phyloP scores from a whole-genome alignment of 2,329 filamentous ascomycete genomes.

The Trichoderma sp. region DNA sequence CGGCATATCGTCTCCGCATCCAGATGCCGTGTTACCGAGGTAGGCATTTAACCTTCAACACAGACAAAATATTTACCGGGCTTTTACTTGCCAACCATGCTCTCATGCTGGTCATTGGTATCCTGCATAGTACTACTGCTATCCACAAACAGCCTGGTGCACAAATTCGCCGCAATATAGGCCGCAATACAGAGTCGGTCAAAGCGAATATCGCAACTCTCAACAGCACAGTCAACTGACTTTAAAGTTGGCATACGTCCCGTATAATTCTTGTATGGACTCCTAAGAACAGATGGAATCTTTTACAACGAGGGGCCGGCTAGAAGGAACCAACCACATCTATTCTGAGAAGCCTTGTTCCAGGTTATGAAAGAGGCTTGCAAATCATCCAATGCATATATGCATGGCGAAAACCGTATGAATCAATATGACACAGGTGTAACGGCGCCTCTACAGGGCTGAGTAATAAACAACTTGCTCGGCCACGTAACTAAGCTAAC shows the following conservation, averaged over 20 bases:
- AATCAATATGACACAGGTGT: not conserved
- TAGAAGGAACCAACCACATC: not conserved
- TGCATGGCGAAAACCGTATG: not conserved
- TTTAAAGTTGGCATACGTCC: not conserved
- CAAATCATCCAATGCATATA: not conserved
- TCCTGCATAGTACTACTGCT: not conserved
- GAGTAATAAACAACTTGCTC: not conserved
- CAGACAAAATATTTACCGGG: not conserved
- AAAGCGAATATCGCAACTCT: not conserved
- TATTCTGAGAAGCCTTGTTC: not conserved
- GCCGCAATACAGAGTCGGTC: not conserved
- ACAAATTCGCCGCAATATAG: not conserved
- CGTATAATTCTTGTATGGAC: not conserved
- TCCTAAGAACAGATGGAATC: too few relatives aligned
- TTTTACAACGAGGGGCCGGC: not conserved
- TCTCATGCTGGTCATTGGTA: not conserved
- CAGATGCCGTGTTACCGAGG: not conserved
- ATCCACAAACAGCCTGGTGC: not conserved
- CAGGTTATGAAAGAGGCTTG: not conserved
- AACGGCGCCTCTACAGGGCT: not conserved
- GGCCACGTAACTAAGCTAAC: not conserved
- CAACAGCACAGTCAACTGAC: not conserved
- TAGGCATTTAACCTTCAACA: not conserved
- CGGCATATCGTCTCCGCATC: not conserved
- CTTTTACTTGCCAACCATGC: not conserved